Evolutionary conservation across 495 filamentous ascomycete genomes (phyloP), one percentile per base, ranked within the genome.

Genomic region (Lophium mytilinum): DNA sequence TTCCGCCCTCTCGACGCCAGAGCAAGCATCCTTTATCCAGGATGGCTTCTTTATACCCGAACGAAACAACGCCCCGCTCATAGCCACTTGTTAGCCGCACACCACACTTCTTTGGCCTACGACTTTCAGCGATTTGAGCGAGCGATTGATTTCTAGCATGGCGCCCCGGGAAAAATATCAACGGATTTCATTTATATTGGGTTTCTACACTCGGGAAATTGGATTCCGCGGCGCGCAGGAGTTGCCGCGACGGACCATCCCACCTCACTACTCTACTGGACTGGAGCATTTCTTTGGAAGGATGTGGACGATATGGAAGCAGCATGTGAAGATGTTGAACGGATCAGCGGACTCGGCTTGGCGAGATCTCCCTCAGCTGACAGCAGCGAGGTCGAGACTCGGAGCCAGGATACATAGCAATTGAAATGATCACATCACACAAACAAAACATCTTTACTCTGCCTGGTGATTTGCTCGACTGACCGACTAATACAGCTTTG

Each of bases 11-110:
- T 45, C 60, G 42, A 53, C 58, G 30, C 41, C 56, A 4, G 61
- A 48, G 46, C 60, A 68, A 42, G 49, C 37, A 6, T 59, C 59
- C 14, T 65, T 57, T 24, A 40, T 56, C n/a, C 40, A 65, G 17
- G 57, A 62, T 12, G 64, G 60, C 46, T 66, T 49, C 59, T 64
- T 63, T 40, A 60, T 66, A 35, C 66, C 63, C 10, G 64, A 70
- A 49, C 41, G 46, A 43, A 57, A 50, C 39, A 66, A 58, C 51
- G 57, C 65, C 37, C 67, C 67, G 57, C 58, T 70, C 49, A 68
- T 70, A 40, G 52, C 59, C 50, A 50, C 46, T 36, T 64, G 52
- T 48, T 66, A 58, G 46, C 41, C 50, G 48, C 50, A 17, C 51
- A 37, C 15, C 19, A 12, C 9, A 17, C 45, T 14, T 18, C 45